Base-by-base conservation (phyloP, 208 protist species). In the Angomonas deanei region DNA sequence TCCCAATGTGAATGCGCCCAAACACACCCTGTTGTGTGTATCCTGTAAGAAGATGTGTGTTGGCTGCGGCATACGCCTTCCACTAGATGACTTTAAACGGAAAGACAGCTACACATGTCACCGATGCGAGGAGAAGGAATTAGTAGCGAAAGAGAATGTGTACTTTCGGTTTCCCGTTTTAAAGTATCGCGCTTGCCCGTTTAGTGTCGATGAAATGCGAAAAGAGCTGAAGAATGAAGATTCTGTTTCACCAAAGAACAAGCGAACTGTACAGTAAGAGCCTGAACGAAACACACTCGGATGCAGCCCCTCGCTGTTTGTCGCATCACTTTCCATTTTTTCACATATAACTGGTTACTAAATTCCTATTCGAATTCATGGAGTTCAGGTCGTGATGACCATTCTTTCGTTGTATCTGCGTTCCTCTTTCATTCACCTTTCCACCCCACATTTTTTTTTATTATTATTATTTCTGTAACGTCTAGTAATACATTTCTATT, bases 161-260 rank as follows among this genome's bases (percentile, higher is more conserved):
- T 96, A 89, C 70, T 96, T 89, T 60, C 81, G 90, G 27, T 96
- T 88, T 55, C 90, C 90, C 0, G 66, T 89, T n/a, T 78, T 96
- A 10, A 90, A 90, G 62, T 96, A 96, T 62, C 73, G 83, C 19
- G 58, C 86, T 17, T 93, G 90, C 63, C 90, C 90, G 0, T 93
- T 89, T 58, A 90, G 78, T 49, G 86, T 90, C 1, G 86, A 93
- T 17, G 69, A 76, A 39, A 85, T 89, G 59, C 81, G 90, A 34
- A 82, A 92, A 3, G 75, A 88, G 59, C 66, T 92, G 23, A 60
- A 57, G 10, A 63, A 62, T 15, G 87, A 89, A 46, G 52, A n/a
- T n/a, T n/a, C n/a, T n/a, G n/a, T n/a, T n/a, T n/a, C n/a, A n/a
- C n/a, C 19, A 52, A 19, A 64, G 19, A 59, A 58, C 17, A 1